A percentile compares a stretch with the other conserved stretches of the same genome.
These are phyloP conservation scores for Diplodia corticola DNA, from an alignment of 2,329 filamentous ascomycete species.

Conservation along the genomic window DNA sequence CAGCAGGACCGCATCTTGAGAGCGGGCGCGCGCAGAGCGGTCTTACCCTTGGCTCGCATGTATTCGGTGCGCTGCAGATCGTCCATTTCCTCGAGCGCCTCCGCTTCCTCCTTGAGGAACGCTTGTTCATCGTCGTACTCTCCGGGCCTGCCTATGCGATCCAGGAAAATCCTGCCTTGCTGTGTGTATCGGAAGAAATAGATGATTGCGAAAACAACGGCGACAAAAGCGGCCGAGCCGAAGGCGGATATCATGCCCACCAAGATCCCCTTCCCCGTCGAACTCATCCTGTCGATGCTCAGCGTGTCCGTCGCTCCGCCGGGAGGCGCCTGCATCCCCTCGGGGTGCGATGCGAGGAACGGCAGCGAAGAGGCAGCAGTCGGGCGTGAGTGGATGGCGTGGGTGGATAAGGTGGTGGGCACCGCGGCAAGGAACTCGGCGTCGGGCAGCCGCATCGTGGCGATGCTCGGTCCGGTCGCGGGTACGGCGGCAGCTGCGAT, in stretches of 20 bases:
- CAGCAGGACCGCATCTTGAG: neutral
- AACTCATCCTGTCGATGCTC: slow-evolving; percentile 41
- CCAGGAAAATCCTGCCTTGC: slow-evolving; percentile 85
- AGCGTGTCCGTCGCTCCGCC: neutral
- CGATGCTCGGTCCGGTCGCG: slow-evolving; percentile 8
- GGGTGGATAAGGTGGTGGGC: slow-evolving; percentile 36
- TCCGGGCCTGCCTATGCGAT: slow-evolving; percentile 87
- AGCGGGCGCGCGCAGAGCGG: neutral
- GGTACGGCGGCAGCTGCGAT: neutral
- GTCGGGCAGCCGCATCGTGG: slow-evolving; percentile 38
- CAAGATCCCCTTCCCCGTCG: slow-evolving; percentile 75
- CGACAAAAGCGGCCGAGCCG: slow-evolving; percentile 83
- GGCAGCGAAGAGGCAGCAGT: slow-evolving; percentile 31
- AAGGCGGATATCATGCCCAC: slow-evolving; percentile 95
- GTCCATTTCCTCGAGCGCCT: slow-evolving; percentile 93
- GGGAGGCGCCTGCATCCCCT: slow-evolving; percentile 24
- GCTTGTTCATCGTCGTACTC: slow-evolving; percentile 98
- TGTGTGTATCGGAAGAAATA: slow-evolving; percentile 93
- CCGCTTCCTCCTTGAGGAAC: slow-evolving; percentile 88
- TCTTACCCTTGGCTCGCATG: slow-evolving; percentile 85
- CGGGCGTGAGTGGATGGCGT: slow-evolving; percentile 31
- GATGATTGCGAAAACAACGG: slow-evolving; percentile 74
- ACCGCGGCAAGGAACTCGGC: slow-evolving; percentile 25
- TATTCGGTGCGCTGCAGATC: slow-evolving; percentile 90
- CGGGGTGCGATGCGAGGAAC: slow-evolving; percentile 25